Base-by-base conservation (phyloP, 2,329 filamentous ascomycete genomes). In the Ascochyta lentis region DNA sequence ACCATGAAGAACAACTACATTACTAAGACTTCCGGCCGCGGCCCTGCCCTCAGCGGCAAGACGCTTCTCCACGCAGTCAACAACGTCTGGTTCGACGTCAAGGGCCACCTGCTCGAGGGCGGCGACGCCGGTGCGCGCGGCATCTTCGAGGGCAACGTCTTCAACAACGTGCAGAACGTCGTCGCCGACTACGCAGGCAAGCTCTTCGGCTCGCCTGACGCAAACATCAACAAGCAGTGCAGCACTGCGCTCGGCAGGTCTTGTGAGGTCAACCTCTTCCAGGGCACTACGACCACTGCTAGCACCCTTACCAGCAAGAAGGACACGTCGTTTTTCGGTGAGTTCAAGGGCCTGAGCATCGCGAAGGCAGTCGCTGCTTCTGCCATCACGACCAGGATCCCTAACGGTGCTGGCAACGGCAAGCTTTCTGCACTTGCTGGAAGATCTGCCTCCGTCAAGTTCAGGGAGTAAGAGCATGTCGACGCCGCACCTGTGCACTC, bases 1-100 rank as follows among this genome's bases (percentile, higher is more conserved):
- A 64, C 61, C 34, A 56, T 62, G 54, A 55, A 59, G 33, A 44
- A 49, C 49, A 66, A 64, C 59, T 61, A 66, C 48, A 54, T 63
- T 23, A 53, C 53, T 38, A 60, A 60, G 40, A 60, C 53, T 9
- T 47, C 54, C 7, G 64, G 55, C 7, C 61, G 61, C 19, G 54
- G 56, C 38, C 61, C 61, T 0, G 56, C 56, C 0, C 56, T 64
- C 12, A 56, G 54, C 35, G 61, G 61, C 19, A 53, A 53, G 27
- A 64, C 60, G 6, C 40, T 61, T 2, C 45, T 64, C n/a, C 61
- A 64, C n/a, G 61, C 61, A 4, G 56, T 59, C 34, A 64, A 64
- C 56, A 64, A 64, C 26, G 56, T 59, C 31, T 64, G 50, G 44
- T 44, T 29, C 13, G 54, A 61, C 31, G 52, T 56, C 41, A 60